Conservation (phyloP, 139 green algal genomes). For the Coelastrella sp. region DNA sequence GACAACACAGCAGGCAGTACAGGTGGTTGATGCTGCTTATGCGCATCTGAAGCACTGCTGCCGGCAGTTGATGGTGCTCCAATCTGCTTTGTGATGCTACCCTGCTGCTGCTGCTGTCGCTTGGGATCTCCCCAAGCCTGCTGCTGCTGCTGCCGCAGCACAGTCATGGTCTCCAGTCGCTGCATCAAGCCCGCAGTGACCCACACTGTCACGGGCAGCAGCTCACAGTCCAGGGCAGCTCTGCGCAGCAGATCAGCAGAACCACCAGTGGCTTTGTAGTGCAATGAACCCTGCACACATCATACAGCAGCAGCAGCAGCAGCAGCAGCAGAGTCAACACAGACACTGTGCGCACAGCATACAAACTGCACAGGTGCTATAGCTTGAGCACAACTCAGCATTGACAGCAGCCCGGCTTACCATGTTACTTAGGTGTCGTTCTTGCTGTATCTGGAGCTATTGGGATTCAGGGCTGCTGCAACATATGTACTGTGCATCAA, state of each 20-base stretch:
- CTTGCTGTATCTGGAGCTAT: no score
- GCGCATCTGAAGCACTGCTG: not conserved
- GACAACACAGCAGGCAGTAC: not conserved
- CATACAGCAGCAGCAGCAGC: not conserved
- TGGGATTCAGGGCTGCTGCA: no score
- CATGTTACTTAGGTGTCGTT: no score
- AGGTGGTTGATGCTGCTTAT: conserved; percentile 5
- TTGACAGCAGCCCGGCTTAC: no score
- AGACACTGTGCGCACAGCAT: not conserved
- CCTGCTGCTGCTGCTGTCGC: conserved; percentile 31
- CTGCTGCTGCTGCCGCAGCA: conserved; percentile 25
- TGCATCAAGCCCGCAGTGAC: not conserved
- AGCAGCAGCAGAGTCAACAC: not conserved
- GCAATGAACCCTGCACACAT: not conserved
- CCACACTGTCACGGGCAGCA: conserved; percentile 34
- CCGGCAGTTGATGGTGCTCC: not conserved
- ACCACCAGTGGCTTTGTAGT: not conserved
- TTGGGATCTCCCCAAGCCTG: not conserved
- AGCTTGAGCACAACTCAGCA: no score
- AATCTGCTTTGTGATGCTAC: not conserved
- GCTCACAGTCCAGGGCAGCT: conserved; percentile 20
- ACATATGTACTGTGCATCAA: no score
- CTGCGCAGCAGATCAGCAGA: not conserved
- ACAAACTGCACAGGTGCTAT: not conserved
- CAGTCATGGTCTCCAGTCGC: not conserved